These are phyloP conservation scores for Oryza rufipogon DNA, from an alignment of 176 grass and related monocot species.

Conservation along the genomic window DNA sequence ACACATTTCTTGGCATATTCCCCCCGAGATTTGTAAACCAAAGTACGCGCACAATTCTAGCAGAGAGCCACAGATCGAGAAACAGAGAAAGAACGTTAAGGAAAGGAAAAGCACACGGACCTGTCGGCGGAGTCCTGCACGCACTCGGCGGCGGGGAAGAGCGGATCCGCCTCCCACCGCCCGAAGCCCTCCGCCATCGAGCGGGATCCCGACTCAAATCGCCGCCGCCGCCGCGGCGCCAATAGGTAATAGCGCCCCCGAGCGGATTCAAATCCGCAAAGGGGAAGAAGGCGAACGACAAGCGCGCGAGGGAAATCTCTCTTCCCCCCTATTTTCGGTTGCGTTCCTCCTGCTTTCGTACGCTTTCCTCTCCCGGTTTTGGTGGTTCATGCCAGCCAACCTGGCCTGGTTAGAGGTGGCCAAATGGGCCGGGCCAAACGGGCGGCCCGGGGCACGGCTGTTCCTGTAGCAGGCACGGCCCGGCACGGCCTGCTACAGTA, in stretches of 20 bases:
- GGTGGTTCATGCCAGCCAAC: not conserved
- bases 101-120: slow-evolving; percentile 22
- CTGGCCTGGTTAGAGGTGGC: no score
- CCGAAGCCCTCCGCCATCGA: slow-evolving; percentile 77
- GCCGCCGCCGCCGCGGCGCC: not conserved
- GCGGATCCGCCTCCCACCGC: slow-evolving; percentile 86
- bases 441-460: no score
- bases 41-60: not conserved
- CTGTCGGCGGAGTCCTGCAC: slow-evolving; percentile 96
- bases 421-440: no score
- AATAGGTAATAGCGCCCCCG: not conserved
- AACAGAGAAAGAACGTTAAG: not conserved
- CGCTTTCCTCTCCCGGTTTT: slow-evolving; percentile 18
- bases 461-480: no score
- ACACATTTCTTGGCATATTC: slow-evolving; percentile 16
- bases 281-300: not conserved
- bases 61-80: slow-evolving; percentile 24
- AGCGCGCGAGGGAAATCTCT: not conserved
- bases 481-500: no score
- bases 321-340: slow-evolving; percentile 4
- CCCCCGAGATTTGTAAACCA: not conserved
- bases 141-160: slow-evolving; percentile 82
- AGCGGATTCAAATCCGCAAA: slow-evolving; percentile 1
- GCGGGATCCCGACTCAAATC: slow-evolving; percentile 28
- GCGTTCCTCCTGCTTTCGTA: slow-evolving; percentile 28